Conservation (phyloP, 139 green algal species). For the Auxenochlorella pyrenoidosa region DNA sequence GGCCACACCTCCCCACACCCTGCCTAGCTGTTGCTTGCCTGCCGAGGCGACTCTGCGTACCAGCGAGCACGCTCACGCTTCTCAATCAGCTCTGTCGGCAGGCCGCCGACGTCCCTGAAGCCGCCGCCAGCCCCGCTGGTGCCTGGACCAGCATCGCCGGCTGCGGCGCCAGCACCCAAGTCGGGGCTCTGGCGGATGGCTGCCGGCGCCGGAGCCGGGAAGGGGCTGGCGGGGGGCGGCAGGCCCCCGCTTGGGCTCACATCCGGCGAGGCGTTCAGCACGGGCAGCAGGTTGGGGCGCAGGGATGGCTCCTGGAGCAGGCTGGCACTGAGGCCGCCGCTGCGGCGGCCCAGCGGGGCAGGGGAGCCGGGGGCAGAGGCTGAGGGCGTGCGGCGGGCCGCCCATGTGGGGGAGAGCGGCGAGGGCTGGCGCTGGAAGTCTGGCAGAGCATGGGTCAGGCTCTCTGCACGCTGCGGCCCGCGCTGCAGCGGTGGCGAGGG, state of each 20-base stretch:
- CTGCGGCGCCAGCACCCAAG: neutral
- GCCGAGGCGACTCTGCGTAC: neutral
- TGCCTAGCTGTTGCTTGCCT: neutral
- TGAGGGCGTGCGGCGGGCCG: neutral
- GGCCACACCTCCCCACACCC: neutral
- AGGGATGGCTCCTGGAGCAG: neutral
- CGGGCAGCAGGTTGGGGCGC: neutral
- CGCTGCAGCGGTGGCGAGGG: neutral
- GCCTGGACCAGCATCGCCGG: neutral
- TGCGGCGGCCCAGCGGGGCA: neutral
- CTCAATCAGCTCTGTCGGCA: neutral
- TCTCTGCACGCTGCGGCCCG: conserved; percentile 14
- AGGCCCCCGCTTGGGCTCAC: neutral
- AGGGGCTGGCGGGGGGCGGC: neutral
- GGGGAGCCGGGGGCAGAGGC: neutral
- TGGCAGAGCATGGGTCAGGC: neutral
- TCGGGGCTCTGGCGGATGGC: too few relatives aligned
- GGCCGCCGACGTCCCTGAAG: neutral
- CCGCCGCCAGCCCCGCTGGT: neutral
- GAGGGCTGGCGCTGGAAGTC: neutral
- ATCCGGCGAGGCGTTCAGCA: conserved; percentile 2
- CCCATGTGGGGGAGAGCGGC: neutral
- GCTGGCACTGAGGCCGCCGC: neutral
- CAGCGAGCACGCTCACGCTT: neutral
- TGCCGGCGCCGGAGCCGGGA: neutral